These are phyloP conservation scores for Geotrichum restrictum DNA, from an alignment of 1,139 yeast species.

Conservation along the genomic window DNA sequence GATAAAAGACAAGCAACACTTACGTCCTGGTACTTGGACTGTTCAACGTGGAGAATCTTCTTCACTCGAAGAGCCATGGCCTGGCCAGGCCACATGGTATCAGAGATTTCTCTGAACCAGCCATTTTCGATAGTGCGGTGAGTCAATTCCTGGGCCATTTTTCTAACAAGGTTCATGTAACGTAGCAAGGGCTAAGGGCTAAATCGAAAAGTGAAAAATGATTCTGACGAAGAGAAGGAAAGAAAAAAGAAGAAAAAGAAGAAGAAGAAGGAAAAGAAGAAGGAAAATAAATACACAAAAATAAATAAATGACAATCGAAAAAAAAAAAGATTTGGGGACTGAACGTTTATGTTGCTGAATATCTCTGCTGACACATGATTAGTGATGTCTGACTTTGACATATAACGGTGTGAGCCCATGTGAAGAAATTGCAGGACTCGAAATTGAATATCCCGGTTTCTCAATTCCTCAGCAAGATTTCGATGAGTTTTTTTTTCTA, in stretches of 20 bases:
- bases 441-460: too few species aligned
- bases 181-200: too few species aligned
- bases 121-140: slow-evolving; percentile 37
- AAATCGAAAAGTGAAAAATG: slow-evolving; percentile 13
- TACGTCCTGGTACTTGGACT: slow-evolving; percentile 76
- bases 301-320: too few species aligned
- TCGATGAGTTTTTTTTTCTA: too few species aligned
- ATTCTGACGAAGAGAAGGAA: slow-evolving; percentile 10
- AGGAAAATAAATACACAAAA: neutral
- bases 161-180: slow-evolving; percentile 18
- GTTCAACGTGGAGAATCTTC: slow-evolving; percentile 65
- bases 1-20: too few species aligned
- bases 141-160: slow-evolving; percentile 34
- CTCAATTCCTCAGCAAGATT: too few species aligned
- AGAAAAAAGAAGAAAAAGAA: slow-evolving; percentile 7
- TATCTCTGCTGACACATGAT: too few species aligned
- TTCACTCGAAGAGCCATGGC: slow-evolving; percentile 83
- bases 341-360: neutral
- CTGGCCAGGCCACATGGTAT: slow-evolving; percentile 95
- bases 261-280: slow-evolving; percentile 4
- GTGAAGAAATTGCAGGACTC: too few species aligned
- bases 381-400: too few species aligned
- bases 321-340: too few species aligned
- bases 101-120: slow-evolving; percentile 55
- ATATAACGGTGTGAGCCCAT: too few species aligned